Base-by-base conservation (phyloP, 2,329 filamentous ascomycete species). In the Beauveria varroae region DNA sequence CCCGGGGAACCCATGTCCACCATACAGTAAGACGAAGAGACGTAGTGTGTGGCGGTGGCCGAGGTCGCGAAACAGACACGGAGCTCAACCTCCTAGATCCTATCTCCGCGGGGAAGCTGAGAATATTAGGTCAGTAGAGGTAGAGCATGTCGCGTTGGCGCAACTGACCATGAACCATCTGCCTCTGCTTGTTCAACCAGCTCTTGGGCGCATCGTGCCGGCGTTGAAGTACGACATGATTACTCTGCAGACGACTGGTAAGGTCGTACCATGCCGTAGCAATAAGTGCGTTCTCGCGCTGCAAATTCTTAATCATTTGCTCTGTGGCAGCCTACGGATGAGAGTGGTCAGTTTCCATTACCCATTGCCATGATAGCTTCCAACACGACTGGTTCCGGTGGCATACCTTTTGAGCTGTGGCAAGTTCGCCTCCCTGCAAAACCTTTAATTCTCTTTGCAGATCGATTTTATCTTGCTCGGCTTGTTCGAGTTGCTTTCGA, bases 241-340 rank as follows among this genome's bases (percentile, higher is more conserved):
- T 93, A 76, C 89, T 92, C 75, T 95, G 90, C 67, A 96, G 74
- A 57, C 91, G 81, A 70, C 82, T 87, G 28, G 87, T 86, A 68
- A 95, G 82, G 73, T 93, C 90, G 75, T 93, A 93, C 90, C 90
- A 96, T 2, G 91, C 91, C n/a, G 86, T 89, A 28, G 87, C 80
- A 68, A 96, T 91, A 70, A 95, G 81, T 44, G 82, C 82, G 72
- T 91, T 91, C 73, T 96, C 91, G 67, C 88, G 84, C 71, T 89
- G 83, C 63, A 96, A 81, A 67, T 87, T 89, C 66, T 85, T 84
- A 69, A 90, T 82, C 56, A 79, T 75, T 68, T 82, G 76, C 52
- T 85, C 82, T 65, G 73, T 74, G 60, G 79, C 76, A 49, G 79
- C 79, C 79, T 84, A 68, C 52, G 16, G 26, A 7, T 7, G 2